phyloP scores from a whole-genome alignment of 352 stramenopile species.

The Phytophthora aleatoria region DNA sequence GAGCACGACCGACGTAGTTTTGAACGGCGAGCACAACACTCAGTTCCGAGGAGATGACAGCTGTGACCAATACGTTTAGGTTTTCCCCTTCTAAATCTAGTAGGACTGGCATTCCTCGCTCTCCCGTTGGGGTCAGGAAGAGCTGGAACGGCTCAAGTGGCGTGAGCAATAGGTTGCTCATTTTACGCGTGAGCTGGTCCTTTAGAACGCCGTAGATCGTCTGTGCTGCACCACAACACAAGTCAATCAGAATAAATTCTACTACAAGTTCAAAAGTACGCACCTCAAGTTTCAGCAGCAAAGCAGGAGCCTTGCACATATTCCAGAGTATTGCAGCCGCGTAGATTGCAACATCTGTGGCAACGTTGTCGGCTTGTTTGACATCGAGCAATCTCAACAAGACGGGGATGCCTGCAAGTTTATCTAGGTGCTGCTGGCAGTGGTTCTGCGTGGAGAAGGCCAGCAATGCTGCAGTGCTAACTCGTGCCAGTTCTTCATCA shows the following conservation, averaged over 20 bases:
- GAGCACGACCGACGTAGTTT: conserved; percentile 53
- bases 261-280: background rate
- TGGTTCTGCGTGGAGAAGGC: conserved; percentile 74
- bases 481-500: conserved; percentile 40
- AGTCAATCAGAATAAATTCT: background rate
- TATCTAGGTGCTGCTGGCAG: conserved; percentile 73
- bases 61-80: conserved; percentile 56
- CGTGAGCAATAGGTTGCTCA: conserved; percentile 58
- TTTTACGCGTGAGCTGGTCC: conserved; percentile 51
- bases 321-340: conserved; percentile 69
- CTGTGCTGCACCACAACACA: conserved; percentile 26
- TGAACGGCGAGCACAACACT: conserved; percentile 57
- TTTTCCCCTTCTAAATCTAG: conserved; percentile 71
- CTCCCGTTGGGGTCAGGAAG: conserved; percentile 40
- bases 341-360: conserved; percentile 52
- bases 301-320: conserved; percentile 60
- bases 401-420: conserved; percentile 44
- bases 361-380: conserved; percentile 15
- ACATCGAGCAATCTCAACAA: conserved; percentile 56
- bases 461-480: conserved; percentile 59
- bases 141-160: conserved; percentile 59
- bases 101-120: conserved; percentile 48
- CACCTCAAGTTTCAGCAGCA: conserved; percentile 77
- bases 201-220: conserved; percentile 71
- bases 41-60: conserved; percentile 50